phyloP scores from a whole-genome alignment of 148 eudicot genomes.

The Camellia sinensis region DNA sequence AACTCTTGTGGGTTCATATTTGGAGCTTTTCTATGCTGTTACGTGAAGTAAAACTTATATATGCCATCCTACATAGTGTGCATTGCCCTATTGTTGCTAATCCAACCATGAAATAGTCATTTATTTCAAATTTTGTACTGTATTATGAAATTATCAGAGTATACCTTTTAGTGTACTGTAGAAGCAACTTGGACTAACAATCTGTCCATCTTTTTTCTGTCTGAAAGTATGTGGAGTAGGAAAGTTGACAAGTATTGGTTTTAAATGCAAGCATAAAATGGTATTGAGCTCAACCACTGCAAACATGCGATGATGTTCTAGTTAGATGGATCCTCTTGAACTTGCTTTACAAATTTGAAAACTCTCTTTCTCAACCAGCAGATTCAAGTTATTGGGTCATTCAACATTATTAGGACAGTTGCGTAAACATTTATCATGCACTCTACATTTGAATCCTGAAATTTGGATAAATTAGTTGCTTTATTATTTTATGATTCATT shows the following conservation, averaged over 20 bases:
- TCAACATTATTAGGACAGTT: neutral
- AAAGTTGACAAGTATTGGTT: neutral
- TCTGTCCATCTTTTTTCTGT: neutral
- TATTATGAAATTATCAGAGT: neutral
- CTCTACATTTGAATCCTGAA: too few species aligned
- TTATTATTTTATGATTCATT: too few species aligned
- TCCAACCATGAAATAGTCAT: neutral
- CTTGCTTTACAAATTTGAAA: neutral
- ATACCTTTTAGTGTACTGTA: neutral
- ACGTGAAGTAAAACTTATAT: neutral
- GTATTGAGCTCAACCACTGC: neutral
- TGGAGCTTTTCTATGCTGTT: neutral
- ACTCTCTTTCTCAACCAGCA: neutral
- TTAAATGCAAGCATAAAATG: neutral
- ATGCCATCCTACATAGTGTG: neutral
- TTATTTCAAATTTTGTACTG: neutral
- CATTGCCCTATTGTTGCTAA: neutral
- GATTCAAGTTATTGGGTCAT: neutral
- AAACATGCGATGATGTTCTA: neutral
- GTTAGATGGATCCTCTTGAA: neutral
- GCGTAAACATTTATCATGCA: neutral
- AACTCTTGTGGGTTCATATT: neutral
- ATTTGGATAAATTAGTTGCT: too few species aligned
- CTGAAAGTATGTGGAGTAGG: neutral
- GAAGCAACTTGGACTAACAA: neutral